Evolutionary conservation across 2,329 filamentous ascomycete genomes (phyloP).

Genomic region (Colletotrichum plurivorum): DNA sequence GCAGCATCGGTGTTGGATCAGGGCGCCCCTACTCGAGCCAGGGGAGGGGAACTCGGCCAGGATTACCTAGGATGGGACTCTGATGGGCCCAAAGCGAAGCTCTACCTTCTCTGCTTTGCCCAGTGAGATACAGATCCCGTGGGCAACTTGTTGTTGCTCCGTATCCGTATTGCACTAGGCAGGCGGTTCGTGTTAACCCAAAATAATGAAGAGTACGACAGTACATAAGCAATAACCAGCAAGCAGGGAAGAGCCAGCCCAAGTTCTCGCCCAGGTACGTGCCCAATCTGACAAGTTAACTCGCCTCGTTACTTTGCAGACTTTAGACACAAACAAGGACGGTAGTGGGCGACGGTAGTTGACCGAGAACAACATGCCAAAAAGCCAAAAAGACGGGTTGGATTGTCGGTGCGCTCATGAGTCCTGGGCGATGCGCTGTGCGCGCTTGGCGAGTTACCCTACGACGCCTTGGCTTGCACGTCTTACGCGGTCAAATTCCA

Average conservation of each 20-base stretch:
- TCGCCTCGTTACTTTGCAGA: not conserved
- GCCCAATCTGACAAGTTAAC: slow-evolving; percentile 9
- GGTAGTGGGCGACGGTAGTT: slow-evolving; percentile 27
- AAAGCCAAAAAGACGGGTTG: not conserved
- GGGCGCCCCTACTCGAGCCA: slow-evolving; percentile 5
- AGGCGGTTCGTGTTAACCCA: too few species aligned
- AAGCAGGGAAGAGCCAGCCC: not conserved
- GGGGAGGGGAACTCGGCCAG: slow-evolving; percentile 3
- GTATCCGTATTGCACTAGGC: too few species aligned
- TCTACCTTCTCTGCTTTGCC: too few species aligned
- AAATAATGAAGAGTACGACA: not conserved
- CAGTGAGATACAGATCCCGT: too few species aligned
- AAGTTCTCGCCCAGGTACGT: slow-evolving; percentile 2
- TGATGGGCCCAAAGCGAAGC: too few species aligned
- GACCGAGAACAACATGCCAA: slow-evolving; percentile 20
- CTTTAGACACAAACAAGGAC: slow-evolving; percentile 1
- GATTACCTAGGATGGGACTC: too few species aligned
- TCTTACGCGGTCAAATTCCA: slow-evolving; percentile 17
- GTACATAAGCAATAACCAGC: not conserved
- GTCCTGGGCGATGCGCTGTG: slow-evolving; percentile 13
- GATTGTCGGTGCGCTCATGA: slow-evolving; percentile 5
- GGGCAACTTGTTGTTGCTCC: too few species aligned
- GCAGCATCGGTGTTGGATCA: slow-evolving; percentile 20
- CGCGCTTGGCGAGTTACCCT: not conserved
- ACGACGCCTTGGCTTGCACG: slow-evolving; percentile 19